Evolutionary conservation across 2,329 filamentous ascomycete species (phyloP).

Genomic region (Pezicula neosporulosa): DNA sequence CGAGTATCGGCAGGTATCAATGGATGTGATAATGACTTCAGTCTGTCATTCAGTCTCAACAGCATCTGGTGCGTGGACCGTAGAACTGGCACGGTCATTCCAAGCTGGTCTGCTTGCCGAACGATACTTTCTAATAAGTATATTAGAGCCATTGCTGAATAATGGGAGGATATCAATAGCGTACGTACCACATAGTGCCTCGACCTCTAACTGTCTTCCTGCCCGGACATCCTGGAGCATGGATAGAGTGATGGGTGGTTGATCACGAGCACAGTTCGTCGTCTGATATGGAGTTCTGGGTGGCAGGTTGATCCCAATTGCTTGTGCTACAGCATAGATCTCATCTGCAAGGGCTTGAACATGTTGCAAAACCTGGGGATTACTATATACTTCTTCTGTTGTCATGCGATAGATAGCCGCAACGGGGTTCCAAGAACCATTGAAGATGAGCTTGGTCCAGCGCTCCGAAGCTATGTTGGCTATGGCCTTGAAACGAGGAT

Average conservation of each 20-base stretch:
- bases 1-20: too few relatives aligned
- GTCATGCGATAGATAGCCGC: neutral
- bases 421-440: neutral
- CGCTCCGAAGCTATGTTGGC: neutral
- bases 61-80: too few relatives aligned
- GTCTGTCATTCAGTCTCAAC: too few relatives aligned
- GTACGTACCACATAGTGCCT: neutral
- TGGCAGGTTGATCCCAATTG: neutral
- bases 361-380: neutral
- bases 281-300: neutral
- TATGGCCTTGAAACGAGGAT: neutral
- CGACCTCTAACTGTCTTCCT: neutral
- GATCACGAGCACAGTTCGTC: neutral
- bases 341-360: neutral
- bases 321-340: neutral
- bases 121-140: too few relatives aligned
- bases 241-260: neutral
- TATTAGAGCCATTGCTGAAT: too few relatives aligned
- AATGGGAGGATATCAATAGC: too few relatives aligned
- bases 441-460: neutral
- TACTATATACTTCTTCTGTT: neutral
- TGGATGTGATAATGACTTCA: too few relatives aligned
- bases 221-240: neutral
- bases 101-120: too few relatives aligned
- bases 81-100: too few relatives aligned